Evolutionary conservation across 2,329 filamentous ascomycete genomes (phyloP), one percentile per base, ranked within the genome.

Genomic region (Fusarium pininemorale): DNA sequence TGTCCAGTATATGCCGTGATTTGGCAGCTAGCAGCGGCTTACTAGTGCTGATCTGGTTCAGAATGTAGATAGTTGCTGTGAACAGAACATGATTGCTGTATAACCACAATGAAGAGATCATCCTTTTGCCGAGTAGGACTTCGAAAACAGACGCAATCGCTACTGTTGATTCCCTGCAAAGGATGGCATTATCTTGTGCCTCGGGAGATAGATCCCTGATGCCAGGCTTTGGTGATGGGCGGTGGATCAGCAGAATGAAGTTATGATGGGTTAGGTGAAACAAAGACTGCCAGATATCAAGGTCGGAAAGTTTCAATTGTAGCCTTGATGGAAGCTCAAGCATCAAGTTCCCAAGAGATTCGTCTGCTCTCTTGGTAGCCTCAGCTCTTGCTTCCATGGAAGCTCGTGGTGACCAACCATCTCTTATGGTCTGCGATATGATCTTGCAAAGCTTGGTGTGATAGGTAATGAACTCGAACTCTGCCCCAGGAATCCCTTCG

Each of bases 51-150:
- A 68, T 54, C 22, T 68, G 38, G 12, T 62, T 68, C 8, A 68
- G 18, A 7, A 68, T 68, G 12, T 68, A 50, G 5, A 68, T 68
- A 2, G 63, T 68, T 12, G 65, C 63, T 7, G 65, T 68, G 6
- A 68, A 68, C 0, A 68, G 26, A 9, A 68, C 65, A 26, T 68
- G 54, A 10, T 68, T 68, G 18, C 65, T 68, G 18, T 68, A 68
- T 7, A 68, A 9, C 65, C 65, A 68, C 7, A 68, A 14, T 6
- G 47, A 68, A 9, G 65, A 62, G 1, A 47, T 62, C 0, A 35
- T 15, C 4, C 12, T 42, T 18, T 62, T 53, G 9, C 35, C 41
- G 2, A 68, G 37, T 4, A 68, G 18, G 6, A 22, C 55, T n/a
- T 68, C 65, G 6, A 68, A 68, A 7, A 68, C 41, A 15, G 54